Base-by-base conservation (phyloP, 2,329 filamentous ascomycete genomes). In the Periconia sp. region DNA sequence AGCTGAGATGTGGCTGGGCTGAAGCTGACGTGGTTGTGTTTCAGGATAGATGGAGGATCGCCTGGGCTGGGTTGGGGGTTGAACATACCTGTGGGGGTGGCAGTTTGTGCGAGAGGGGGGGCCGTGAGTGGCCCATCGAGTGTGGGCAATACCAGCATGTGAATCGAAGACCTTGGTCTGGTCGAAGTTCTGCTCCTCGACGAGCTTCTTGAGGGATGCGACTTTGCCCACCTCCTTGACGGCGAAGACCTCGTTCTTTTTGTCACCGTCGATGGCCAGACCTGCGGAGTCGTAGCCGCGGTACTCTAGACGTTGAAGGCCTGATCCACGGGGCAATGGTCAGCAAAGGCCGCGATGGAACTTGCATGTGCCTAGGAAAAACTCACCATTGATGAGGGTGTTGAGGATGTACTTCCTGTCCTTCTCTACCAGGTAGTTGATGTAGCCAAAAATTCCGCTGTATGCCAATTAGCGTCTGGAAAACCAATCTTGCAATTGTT, bases 171-270 rank as follows among this genome's bases (percentile, higher is more conserved):
- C 84, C 84, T 96, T 96, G 76, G 85, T 89, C 67, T 92, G 82
- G 78, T 99, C 90, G 78, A 92, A 84, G 71, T 91, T 85, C 74
- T 86, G 82, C 75, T 90, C 86, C 52, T 89, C 91, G 69, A 97
- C 93, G 76, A 97, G 88, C 80, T 92, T 82, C 85, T 90, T 95
- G 75, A 99, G 84, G 81, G 96, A 96, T 76, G 88, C 91, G 58
- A 99, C 94, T 86, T 99, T 99, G 82, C 94, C 94, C 59, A 99
- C 94, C 82, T 97, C 94, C 84, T 99, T 99, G 85, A 92, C 97
- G 59, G 94, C 92, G 63, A 91, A 85, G 64, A 97, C 92, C 80
- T 97, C 91, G 71, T 96, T 96, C 84, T 94, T 96, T 87, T 97
- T 97, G 84, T 99, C 90, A 60, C 94, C 94, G 75, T 99, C 94